Percentiles rank a stretch among this genome's conserved stretches.
Conservation (phyloP, 73 alveolate species). For the Paramecium sexaurelia region DNA sequence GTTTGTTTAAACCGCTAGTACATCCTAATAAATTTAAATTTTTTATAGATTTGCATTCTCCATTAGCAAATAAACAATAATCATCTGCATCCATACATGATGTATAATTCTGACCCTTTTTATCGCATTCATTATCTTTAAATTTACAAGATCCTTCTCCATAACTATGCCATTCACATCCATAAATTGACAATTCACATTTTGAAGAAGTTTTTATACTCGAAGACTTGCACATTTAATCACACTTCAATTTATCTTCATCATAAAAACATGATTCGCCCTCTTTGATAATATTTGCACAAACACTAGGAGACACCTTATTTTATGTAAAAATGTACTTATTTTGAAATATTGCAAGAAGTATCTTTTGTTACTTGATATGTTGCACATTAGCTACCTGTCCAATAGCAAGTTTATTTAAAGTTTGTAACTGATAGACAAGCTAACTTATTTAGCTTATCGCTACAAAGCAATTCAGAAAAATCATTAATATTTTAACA, state of each 20-base stretch:
- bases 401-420: constrained; percentile 8
- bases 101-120: neutral
- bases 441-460: constrained; percentile 3
- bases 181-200: neutral
- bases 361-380: neutral
- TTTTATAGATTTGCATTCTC: neutral
- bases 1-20: neutral
- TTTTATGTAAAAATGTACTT: neutral
- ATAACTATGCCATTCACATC: neutral
- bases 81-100: constrained; percentile 15
- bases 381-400: neutral
- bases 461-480: neutral
- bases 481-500: neutral
- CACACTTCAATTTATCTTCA: neutral
- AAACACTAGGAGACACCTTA: constrained; percentile 31
- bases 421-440: constrained; percentile 10
- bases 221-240: neutral
- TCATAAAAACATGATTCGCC: constrained; percentile 10
- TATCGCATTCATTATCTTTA: neutral
- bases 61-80: neutral
- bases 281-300: neutral
- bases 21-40: neutral
- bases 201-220: neutral
- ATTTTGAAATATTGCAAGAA: neutral
- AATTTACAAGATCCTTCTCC: neutral